Conservation (phyloP, 1,284 basidiomycete species). For the Puccinia hordei region DNA sequence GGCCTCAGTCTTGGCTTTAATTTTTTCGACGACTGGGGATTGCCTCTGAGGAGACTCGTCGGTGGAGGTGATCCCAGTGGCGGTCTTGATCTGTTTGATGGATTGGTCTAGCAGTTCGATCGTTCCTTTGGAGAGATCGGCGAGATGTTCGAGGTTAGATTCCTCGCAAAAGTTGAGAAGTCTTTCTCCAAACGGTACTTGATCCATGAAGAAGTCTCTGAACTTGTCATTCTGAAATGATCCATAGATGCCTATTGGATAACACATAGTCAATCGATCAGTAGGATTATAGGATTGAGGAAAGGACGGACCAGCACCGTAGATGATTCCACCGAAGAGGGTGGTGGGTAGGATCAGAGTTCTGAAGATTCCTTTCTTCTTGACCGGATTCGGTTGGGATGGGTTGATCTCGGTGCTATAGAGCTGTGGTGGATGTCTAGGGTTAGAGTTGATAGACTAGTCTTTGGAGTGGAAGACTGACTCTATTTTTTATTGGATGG, state of each 20-base stretch:
- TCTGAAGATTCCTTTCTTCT: constrained; percentile 54
- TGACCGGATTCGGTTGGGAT: not conserved
- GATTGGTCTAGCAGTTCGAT: constrained; percentile 12
- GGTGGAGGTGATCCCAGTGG: not conserved
- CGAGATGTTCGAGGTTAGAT: constrained; percentile 61
- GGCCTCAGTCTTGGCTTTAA: constrained; percentile 36
- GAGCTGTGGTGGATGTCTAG: too few relatives aligned
- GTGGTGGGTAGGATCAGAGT: constrained; percentile 61
- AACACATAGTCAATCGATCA: not conserved
- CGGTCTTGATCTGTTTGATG: constrained; percentile 27
- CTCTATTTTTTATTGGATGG: not conserved
- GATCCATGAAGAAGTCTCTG: constrained; percentile 77
- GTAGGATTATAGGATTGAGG: not conserved
- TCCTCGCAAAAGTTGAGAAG: constrained; percentile 79
- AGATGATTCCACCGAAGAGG: constrained; percentile 65
- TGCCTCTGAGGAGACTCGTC: not conserved
- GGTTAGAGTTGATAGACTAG: too few relatives aligned
- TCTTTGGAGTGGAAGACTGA: too few relatives aligned
- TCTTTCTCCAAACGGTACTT: constrained; percentile 72
- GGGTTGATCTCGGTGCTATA: not conserved
- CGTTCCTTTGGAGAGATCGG: constrained; percentile 35
- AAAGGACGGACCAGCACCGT: constrained; percentile 68
- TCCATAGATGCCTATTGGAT: constrained; percentile 62
- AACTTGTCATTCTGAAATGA: constrained; percentile 73
- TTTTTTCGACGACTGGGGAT: not conserved